A percentile compares a stretch with the other conserved stretches of the same genome.
Conservation (phyloP, 2,329 filamentous ascomycete species). For the Colletotrichum ledebouriae region DNA sequence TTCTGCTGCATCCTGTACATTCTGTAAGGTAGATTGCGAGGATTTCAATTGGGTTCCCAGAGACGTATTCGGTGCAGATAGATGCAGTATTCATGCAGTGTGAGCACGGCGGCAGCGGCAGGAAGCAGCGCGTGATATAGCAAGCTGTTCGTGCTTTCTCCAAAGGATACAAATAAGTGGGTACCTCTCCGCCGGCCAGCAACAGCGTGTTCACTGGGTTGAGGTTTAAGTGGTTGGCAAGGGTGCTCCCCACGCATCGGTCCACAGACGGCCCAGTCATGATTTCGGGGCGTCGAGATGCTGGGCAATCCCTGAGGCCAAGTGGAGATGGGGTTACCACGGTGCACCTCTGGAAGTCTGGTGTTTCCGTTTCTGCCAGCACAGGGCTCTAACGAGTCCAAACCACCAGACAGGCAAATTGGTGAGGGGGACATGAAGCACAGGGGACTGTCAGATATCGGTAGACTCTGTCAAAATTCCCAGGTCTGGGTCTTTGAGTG, state of each 20-base stretch:
- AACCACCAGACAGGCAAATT: conserved; percentile 1
- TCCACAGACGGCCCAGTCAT: conserved; percentile 30
- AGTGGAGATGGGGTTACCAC: conserved; percentile 9
- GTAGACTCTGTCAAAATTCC: not conserved
- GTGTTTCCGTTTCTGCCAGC: conserved; percentile 19
- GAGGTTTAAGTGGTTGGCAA: conserved; percentile 39
- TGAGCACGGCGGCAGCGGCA: conserved; percentile 10
- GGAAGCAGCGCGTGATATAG: not conserved
- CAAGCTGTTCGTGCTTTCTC: no score
- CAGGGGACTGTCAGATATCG: conserved; percentile 1
- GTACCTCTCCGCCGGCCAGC: conserved; percentile 11
- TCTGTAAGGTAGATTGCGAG: not conserved
- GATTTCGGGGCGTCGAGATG: conserved; percentile 36
- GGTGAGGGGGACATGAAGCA: not conserved
- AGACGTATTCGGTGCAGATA: conserved; percentile 13
- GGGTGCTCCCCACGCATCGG: conserved; percentile 37
- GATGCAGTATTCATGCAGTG: conserved; percentile 22
- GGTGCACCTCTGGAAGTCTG: not conserved
- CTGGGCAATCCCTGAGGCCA: conserved; percentile 25
- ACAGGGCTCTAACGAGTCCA: not conserved
- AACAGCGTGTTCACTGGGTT: conserved; percentile 3
- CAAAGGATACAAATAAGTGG: not conserved
- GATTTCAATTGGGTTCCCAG: conserved; percentile 17
- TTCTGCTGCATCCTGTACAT: not conserved
- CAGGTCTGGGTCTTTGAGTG: not conserved